phyloP scores from a whole-genome alignment of 768 basidiomycete species.

The Mrakia hoshinonis region DNA sequence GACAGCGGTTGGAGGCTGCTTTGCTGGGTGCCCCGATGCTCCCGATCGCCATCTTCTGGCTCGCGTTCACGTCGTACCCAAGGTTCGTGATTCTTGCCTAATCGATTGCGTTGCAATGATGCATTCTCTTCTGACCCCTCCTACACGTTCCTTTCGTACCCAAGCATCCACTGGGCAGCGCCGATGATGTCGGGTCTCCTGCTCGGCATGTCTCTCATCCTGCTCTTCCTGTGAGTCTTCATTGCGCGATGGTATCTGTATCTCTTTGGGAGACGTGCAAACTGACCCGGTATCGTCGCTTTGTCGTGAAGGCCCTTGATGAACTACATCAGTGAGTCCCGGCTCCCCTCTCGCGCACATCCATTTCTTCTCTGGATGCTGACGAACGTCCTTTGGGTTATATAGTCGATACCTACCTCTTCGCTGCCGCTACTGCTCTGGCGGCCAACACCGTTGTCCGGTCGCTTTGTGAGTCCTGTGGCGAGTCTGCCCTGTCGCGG shows the following conservation, averaged over 20 bases:
- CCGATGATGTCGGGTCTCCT: slow-evolving; percentile 37
- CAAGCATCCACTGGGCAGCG: slow-evolving; percentile 38
- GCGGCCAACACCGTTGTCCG: slow-evolving; percentile 40
- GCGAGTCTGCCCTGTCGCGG: slow-evolving; percentile 17
- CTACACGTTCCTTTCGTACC: slow-evolving; percentile 29
- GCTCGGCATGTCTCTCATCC: slow-evolving; percentile 37
- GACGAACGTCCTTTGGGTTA: slow-evolving; percentile 31
- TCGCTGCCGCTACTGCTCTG: slow-evolving; percentile 43
- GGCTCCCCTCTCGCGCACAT: slow-evolving; percentile 35
- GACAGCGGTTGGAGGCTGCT: background rate
- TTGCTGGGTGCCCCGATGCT: slow-evolving; percentile 9
- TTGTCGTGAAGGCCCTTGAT: no score
- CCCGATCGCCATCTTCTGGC: slow-evolving; percentile 21
- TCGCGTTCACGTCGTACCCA: slow-evolving; percentile 2
- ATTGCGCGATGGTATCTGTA: no score
- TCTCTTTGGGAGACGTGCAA: no score
- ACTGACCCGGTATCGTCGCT: no score
- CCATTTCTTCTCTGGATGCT: slow-evolving; percentile 35
- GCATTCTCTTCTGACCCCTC: background rate
- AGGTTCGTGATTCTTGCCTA: background rate
- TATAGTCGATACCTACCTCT: slow-evolving; percentile 43
- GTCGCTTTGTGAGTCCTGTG: slow-evolving; percentile 38
- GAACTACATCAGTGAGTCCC: slow-evolving; percentile 41
- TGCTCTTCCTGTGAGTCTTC: slow-evolving; percentile 40
- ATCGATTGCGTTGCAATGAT: background rate